Evolutionary conservation across 768 basidiomycete species (phyloP), one percentile per base, ranked within the genome.

Genomic region (Suillus decipiens): DNA sequence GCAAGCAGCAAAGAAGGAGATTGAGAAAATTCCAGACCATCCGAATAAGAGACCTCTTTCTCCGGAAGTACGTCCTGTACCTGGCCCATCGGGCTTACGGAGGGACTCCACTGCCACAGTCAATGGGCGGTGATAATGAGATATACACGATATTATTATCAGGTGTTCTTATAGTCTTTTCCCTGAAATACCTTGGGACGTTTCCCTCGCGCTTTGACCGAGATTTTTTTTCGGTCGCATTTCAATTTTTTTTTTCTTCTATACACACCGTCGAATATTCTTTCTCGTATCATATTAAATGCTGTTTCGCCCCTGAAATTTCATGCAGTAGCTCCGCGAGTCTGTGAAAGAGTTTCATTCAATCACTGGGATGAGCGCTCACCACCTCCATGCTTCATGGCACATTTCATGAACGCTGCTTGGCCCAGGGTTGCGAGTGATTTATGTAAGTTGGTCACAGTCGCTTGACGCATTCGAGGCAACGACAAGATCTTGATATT

Each of bases 1-100:
- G 97, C 90, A 96, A 78, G 95, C 95, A 70, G 97, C 95, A 10
- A 93, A 93, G 80, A 86, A 84, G 68, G 95, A 96, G 71, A 92
- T 97, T 67, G 87, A 88, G 61, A 89, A 89, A 77, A 96, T 99
- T 72, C 89, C 94, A 41, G 85, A 89, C 61, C 95, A 97, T 75
- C 95, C 95, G 17, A 97, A 96, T 73, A 84, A 81, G 70, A 73
- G 78, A 51, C 84, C 88, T 60, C 72, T 79, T 19, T 68, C 76
- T 34, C 73, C 69, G 63, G 70, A 80, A 60, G 69, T 73, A 65
- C 69, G 75, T 59, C 64, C 67, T 63, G 70, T 67, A 33, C 67
- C 76, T 67, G 75, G 76, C 58, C 75, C 80, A 14, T 75, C 74
- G 63, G 75, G 78, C 24, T 76, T 76, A 67, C 79, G 87, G 65